Percentiles rank a stretch among this genome's conserved stretches.
These are phyloP conservation scores for Saraca asoca DNA, from an alignment of 331 rosid species.

Conservation along the genomic window DNA sequence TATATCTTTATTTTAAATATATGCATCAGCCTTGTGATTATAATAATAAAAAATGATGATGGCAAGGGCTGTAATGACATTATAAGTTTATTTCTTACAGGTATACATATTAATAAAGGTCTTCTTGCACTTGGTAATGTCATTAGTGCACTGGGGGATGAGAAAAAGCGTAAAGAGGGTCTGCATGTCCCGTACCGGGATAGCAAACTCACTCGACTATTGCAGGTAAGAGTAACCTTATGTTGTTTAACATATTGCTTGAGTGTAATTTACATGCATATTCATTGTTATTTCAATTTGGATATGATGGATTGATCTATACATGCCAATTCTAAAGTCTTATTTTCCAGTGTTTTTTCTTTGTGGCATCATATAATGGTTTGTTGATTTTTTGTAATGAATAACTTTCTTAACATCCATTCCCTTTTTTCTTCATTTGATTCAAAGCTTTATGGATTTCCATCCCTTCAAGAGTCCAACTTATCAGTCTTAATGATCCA, in stretches of 20 bases:
- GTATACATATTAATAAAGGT: constrained; percentile 81
- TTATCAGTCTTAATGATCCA: constrained; percentile 4
- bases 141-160: constrained; percentile 87
- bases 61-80: constrained; percentile 14
- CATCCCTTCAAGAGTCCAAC: neutral
- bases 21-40: neutral
- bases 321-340: neutral
- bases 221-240: constrained; percentile 64
- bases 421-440: constrained; percentile 1
- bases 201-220: constrained; percentile 88
- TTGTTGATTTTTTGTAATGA: neutral
- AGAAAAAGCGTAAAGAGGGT: constrained; percentile 81
- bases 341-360: too few relatives aligned
- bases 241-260: constrained; percentile 4
- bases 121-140: constrained; percentile 92
- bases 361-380: too few relatives aligned
- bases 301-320: too few relatives aligned
- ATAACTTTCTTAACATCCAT: neutral
- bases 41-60: constrained; percentile 18
- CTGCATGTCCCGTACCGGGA: constrained; percentile 79
- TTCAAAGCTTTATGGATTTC: neutral
- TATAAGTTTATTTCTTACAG: constrained; percentile 39
- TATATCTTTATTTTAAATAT: constrained; percentile 28
- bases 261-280: too few relatives aligned
- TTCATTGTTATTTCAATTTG: neutral